phyloP scores from a whole-genome alignment of 2,329 filamentous ascomycete genomes.

The Fusarium agapanthi region DNA sequence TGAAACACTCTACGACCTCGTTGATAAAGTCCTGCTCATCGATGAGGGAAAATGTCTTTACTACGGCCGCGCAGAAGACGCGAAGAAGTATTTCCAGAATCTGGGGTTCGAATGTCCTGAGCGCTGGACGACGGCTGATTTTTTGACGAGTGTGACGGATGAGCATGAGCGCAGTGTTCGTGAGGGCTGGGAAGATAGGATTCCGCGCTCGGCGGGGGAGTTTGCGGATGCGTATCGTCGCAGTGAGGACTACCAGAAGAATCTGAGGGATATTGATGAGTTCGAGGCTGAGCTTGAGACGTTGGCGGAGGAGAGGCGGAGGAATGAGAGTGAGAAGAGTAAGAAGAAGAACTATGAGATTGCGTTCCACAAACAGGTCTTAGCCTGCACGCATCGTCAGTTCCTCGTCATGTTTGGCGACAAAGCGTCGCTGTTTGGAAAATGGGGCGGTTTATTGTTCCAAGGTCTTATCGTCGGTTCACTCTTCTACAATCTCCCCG shows the following conservation, averaged over 20 bases:
- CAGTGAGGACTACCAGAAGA: constrained; percentile 67
- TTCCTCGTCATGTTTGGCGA: constrained; percentile 84
- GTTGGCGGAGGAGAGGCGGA: constrained; percentile 52
- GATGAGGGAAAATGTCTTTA: constrained; percentile 76
- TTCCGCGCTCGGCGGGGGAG: constrained; percentile 75
- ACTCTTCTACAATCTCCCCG: constrained; percentile 75
- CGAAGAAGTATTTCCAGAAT: constrained; percentile 74
- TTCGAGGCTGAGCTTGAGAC: constrained; percentile 69
- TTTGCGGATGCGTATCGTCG: constrained; percentile 71
- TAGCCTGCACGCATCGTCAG: constrained; percentile 75
- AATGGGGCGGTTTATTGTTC: constrained; percentile 80
- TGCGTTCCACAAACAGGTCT: constrained; percentile 76
- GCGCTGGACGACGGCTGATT: constrained; percentile 77
- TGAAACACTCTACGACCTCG: constrained; percentile 71
- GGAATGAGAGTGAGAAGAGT: constrained; percentile 74
- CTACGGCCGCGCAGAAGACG: constrained; percentile 70
- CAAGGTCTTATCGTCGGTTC: constrained; percentile 80
- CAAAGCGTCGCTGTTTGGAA: constrained; percentile 77
- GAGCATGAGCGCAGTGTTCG: constrained; percentile 75
- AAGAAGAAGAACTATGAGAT: constrained; percentile 79
- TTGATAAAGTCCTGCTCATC: constrained; percentile 82
- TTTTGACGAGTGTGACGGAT: constrained; percentile 81
- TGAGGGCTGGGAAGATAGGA: constrained; percentile 68
- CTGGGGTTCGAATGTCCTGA: constrained; percentile 77
- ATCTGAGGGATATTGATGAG: constrained; percentile 69